Percentiles rank a stretch among this genome's conserved stretches.
Conservation (phyloP, 768 basidiomycete species). For the Naematelia encephala region DNA sequence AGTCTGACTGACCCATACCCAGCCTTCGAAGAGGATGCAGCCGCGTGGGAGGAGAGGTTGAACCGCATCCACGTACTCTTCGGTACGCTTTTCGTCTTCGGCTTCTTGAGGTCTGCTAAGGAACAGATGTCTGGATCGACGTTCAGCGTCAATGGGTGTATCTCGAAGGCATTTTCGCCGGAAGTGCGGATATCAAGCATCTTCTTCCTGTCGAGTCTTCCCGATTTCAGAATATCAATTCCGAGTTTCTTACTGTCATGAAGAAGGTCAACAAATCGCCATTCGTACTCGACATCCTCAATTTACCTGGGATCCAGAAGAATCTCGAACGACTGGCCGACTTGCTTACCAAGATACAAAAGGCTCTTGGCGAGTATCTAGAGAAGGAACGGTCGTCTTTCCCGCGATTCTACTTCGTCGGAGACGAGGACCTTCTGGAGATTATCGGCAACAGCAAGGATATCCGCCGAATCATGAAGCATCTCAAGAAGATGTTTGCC, state of each 20-base stretch:
- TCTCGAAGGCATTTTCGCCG: slow-evolving; percentile 98
- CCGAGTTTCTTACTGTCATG: slow-evolving; percentile 97
- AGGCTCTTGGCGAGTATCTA: slow-evolving; percentile 96
- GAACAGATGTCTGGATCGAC: slow-evolving; percentile 85
- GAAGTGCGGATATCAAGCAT: slow-evolving; percentile 98
- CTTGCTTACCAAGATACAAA: slow-evolving; percentile 95
- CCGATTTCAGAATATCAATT: slow-evolving; percentile 98
- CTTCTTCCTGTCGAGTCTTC: slow-evolving; percentile 93
- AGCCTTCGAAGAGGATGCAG: slow-evolving; percentile 57
- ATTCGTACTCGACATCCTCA: slow-evolving; percentile 93
- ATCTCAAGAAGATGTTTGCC: slow-evolving; percentile 99
- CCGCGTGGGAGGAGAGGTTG: slow-evolving; percentile 93
- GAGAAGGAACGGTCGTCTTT: slow-evolving; percentile 96
- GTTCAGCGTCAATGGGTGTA: slow-evolving; percentile 99
- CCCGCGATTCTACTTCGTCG: slow-evolving; percentile 99
- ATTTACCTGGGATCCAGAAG: slow-evolving; percentile 94
- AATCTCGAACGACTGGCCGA: slow-evolving; percentile 94
- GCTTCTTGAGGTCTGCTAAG: slow-evolving; percentile 52
- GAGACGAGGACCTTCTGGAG: slow-evolving; percentile 96
- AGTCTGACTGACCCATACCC: not conserved
- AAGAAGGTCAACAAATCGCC: slow-evolving; percentile 99
- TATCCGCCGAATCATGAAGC: slow-evolving; percentile 96
- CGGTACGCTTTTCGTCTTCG: slow-evolving; percentile 56
- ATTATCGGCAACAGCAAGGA: slow-evolving; percentile 99
- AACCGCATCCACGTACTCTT: slow-evolving; percentile 96